Percentiles rank a stretch among this genome's conserved stretches.
phyloP scores from a whole-genome alignment of 176 grass and related monocot genomes.

The Bolboschoenus planiculmis region DNA sequence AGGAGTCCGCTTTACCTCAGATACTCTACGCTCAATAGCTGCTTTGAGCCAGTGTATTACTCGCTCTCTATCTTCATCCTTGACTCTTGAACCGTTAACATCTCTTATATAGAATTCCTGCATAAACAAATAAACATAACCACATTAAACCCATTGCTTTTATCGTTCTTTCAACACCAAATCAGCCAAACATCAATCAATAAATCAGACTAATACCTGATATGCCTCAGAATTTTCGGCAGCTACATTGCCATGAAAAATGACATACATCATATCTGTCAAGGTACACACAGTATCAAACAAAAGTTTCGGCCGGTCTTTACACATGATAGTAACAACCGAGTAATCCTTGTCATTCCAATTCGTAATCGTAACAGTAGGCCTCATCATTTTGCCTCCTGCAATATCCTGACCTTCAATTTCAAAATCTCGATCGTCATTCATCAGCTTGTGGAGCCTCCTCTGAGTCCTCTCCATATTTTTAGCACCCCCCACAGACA shows the following conservation, averaged over 20 bases:
- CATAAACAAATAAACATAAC: background rate
- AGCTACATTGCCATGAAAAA: conserved; percentile 75
- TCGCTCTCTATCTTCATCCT: conserved; percentile 60
- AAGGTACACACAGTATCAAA: conserved; percentile 81
- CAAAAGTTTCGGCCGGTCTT: conserved; percentile 75
- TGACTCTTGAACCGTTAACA: conserved; percentile 55
- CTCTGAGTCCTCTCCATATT: conserved; percentile 58
- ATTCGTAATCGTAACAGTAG: conserved; percentile 59
- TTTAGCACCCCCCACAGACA: conserved; percentile 22
- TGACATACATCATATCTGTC: conserved; percentile 64
- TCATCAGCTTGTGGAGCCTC: conserved; percentile 78
- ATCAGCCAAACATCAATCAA: background rate
- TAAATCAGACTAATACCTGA: conserved; percentile 39
- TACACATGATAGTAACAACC: conserved; percentile 72
- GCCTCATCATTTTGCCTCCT: conserved; percentile 26
- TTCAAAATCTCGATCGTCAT: conserved; percentile 42
- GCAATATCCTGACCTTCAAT: conserved; percentile 12
- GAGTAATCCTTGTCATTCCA: conserved; percentile 84
- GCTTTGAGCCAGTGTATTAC: conserved; percentile 66
- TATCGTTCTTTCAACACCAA: conserved; percentile 13
- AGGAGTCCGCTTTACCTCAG: conserved; percentile 46
- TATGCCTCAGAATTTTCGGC: conserved; percentile 52
- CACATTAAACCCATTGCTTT: background rate
- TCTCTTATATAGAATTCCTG: conserved; percentile 86
- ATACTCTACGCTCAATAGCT: conserved; percentile 77